Evolutionary conservation across 257 asterid species (phyloP).

Genomic region (Solanum bulbocastanum): DNA sequence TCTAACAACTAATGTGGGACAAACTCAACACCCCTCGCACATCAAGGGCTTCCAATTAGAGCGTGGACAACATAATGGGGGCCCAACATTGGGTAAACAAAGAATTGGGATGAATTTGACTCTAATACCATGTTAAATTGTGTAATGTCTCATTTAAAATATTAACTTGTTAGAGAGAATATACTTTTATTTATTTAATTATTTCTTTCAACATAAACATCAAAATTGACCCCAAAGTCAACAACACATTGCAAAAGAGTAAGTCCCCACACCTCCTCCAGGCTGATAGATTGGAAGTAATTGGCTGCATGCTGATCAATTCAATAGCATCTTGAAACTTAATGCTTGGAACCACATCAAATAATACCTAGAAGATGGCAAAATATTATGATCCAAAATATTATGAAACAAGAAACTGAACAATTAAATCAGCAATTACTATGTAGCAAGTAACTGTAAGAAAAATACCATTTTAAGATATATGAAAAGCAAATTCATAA

Average conservation of each 20-base stretch:
- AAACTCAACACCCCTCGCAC: neutral
- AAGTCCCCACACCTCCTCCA: slow-evolving; percentile 67
- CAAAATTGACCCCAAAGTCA: neutral
- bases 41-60: neutral
- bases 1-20: neutral
- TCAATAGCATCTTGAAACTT: slow-evolving; percentile 88
- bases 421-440: neutral
- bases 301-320: slow-evolving; percentile 96
- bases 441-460: neutral
- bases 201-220: neutral
- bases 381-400: neutral
- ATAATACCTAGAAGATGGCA: slow-evolving; percentile 52
- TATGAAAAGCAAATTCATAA: neutral
- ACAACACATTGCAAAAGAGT: slow-evolving; percentile 1
- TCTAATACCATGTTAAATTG: neutral
- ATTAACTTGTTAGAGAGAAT: neutral
- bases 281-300: slow-evolving; percentile 83
- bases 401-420: neutral
- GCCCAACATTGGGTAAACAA: neutral
- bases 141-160: neutral
- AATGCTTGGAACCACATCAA: slow-evolving; percentile 90
- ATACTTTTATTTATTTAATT: neutral
- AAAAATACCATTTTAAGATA: neutral
- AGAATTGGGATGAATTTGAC: neutral
- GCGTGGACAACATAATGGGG: neutral